Evolutionary conservation across 108 stramenopile genomes (phyloP).

Genomic region (Cafeteria roenbergensis): DNA sequence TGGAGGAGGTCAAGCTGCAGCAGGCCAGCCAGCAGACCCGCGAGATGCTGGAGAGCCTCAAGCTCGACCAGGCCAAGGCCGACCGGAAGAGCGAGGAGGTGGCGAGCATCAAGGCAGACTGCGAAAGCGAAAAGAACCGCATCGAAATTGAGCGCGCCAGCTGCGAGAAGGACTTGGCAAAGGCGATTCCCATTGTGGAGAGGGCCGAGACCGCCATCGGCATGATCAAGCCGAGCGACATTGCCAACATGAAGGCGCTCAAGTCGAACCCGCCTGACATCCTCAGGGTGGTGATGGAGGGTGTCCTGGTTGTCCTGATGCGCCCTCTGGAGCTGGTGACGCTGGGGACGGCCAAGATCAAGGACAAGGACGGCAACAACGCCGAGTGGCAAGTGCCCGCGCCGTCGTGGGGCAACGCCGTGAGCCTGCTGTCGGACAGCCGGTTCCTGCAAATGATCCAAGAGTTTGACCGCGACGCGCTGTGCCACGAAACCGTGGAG

Average conservation of each 20-base stretch:
- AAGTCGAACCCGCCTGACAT: slow-evolving; percentile 41
- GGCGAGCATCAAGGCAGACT: slow-evolving; percentile 34
- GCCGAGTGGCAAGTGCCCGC: slow-evolving; percentile 13
- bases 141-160: slow-evolving; percentile 42
- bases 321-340: slow-evolving; percentile 30
- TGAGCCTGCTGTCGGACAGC: slow-evolving; percentile 39
- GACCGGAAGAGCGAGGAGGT: slow-evolving; percentile 51
- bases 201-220: slow-evolving; percentile 41
- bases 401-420: background rate
- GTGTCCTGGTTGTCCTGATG: slow-evolving; percentile 42
- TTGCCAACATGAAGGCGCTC: slow-evolving; percentile 49
- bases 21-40: slow-evolving; percentile 38
- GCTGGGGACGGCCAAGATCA: slow-evolving; percentile 8
- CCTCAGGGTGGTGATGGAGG: slow-evolving; percentile 53
- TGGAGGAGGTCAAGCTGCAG: slow-evolving; percentile 43
- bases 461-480: slow-evolving; percentile 40
- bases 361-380: slow-evolving; percentile 49
- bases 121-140: slow-evolving; percentile 38
- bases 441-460: slow-evolving; percentile 44
- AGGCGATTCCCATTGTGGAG: slow-evolving; percentile 53
- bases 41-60: slow-evolving; percentile 35
- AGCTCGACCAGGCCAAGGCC: slow-evolving; percentile 41
- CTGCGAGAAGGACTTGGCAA: slow-evolving; percentile 44
- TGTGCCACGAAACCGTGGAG: slow-evolving; percentile 55
- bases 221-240: slow-evolving; percentile 40